phyloP scores from a whole-genome alignment of 345 rosid genomes.

The Barbarea vulgaris region DNA sequence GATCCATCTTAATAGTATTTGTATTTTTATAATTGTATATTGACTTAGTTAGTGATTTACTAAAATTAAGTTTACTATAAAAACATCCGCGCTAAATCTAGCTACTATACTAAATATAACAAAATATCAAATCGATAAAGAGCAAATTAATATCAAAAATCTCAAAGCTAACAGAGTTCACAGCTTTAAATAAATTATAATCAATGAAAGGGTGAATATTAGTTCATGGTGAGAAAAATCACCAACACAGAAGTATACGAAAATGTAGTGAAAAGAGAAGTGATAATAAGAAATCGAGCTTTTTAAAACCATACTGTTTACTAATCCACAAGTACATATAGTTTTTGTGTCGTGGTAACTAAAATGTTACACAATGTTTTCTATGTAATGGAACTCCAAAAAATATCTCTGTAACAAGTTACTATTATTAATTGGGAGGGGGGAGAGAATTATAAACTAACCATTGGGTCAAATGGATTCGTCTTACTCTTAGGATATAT shows the following conservation, averaged over 20 bases:
- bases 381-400: too few relatives aligned
- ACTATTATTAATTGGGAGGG: too few relatives aligned
- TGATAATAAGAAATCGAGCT: neutral
- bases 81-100: neutral
- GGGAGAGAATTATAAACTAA: too few relatives aligned
- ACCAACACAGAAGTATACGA: neutral
- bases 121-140: neutral
- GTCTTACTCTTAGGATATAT: too few relatives aligned
- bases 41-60: neutral
- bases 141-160: neutral
- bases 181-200: neutral
- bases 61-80: neutral
- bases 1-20: slow-evolving; percentile 18
- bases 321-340: neutral
- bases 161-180: neutral
- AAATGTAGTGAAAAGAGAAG: neutral
- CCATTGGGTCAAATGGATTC: too few relatives aligned
- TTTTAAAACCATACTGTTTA: neutral
- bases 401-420: too few relatives aligned
- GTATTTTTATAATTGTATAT: slow-evolving; percentile 5
- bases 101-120: neutral
- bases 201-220: neutral
- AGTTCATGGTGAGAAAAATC: neutral
- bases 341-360: neutral
- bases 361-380: too few relatives aligned